Percentiles rank a stretch among this genome's conserved stretches.
phyloP scores from a whole-genome alignment of 768 basidiomycete genomes.

The Auricularia cornea region DNA sequence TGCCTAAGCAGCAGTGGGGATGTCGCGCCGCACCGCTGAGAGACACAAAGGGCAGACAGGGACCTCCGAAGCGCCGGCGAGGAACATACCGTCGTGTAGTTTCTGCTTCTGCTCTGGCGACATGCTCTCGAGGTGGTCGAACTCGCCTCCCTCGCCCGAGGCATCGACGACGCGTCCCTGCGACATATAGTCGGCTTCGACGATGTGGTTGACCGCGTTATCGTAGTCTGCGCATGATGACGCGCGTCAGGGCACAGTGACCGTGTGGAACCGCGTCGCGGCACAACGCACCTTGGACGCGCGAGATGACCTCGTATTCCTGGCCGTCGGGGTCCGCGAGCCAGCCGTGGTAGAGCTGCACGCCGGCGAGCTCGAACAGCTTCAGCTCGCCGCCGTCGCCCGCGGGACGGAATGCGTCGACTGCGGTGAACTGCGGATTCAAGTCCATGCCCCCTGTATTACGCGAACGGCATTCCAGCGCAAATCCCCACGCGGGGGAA shows the following conservation, averaged over 20 bases:
- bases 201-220: slow-evolving; percentile 61
- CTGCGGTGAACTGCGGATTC: slow-evolving; percentile 71
- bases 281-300: slow-evolving; percentile 26
- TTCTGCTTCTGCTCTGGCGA: slow-evolving; percentile 50
- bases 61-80: no score
- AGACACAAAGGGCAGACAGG: no score
- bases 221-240: slow-evolving; percentile 49
- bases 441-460: slow-evolving; percentile 75
- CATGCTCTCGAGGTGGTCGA: slow-evolving; percentile 21
- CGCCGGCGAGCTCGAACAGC: slow-evolving; percentile 75
- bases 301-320: slow-evolving; percentile 46
- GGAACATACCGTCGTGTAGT: slow-evolving; percentile 61
- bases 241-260: slow-evolving; percentile 5
- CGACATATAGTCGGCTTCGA: slow-evolving; percentile 69
- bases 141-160: slow-evolving; percentile 19
- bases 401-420: slow-evolving; percentile 57
- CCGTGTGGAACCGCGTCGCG: not conserved
- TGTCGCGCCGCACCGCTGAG: no score
- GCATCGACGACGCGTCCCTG: slow-evolving; percentile 49
- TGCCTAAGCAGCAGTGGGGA: no score
- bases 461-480: not conserved
- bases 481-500: not conserved
- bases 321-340: slow-evolving; percentile 59
- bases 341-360: slow-evolving; percentile 86
- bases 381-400: slow-evolving; percentile 69